These are phyloP conservation scores for Dothiorella sarmentorum DNA, from an alignment of 2,329 filamentous ascomycete genomes.

Conservation along the genomic window DNA sequence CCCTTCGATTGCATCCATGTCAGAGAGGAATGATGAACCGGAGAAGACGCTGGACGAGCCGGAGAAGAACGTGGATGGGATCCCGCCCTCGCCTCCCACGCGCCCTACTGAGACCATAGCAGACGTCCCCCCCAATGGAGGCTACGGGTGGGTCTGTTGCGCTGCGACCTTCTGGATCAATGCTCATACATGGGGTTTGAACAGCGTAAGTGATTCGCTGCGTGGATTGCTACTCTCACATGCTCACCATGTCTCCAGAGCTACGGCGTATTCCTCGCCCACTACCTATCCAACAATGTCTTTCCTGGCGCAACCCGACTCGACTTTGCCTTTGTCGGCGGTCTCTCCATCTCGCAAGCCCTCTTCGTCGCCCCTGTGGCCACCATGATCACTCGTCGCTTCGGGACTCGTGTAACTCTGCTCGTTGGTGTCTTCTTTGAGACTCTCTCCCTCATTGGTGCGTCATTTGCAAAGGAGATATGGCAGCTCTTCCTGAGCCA, in stretches of 20 bases:
- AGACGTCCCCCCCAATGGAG: constrained; percentile 52
- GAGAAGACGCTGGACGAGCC: constrained; percentile 7
- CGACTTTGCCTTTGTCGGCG: constrained; percentile 75
- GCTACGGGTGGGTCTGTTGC: constrained; percentile 59
- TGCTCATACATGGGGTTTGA: constrained; percentile 49
- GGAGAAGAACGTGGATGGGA: not conserved
- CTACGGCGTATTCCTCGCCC: constrained; percentile 71
- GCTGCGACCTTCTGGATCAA: constrained; percentile 44
- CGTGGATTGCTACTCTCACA: not conserved
- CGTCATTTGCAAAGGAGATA: constrained; percentile 64
- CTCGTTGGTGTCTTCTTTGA: constrained; percentile 63
- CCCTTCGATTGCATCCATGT: not conserved
- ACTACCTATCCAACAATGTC: constrained; percentile 64
- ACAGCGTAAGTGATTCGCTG: constrained; percentile 28
- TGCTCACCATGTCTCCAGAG: constrained; percentile 39
- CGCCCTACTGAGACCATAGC: not conserved
- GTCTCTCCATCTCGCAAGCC: constrained; percentile 63
- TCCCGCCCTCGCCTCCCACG: not conserved
- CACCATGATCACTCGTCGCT: constrained; percentile 57
- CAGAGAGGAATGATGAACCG: not conserved
- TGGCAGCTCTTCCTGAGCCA: constrained; percentile 77
- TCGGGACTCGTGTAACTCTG: constrained; percentile 63
- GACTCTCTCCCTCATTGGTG: constrained; percentile 62
- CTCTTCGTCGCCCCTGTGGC: constrained; percentile 66
- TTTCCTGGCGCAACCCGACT: constrained; percentile 63